Evolutionary conservation across 805 yeast species (phyloP).

Genomic region (Kockiozyma suomiensis): DNA sequence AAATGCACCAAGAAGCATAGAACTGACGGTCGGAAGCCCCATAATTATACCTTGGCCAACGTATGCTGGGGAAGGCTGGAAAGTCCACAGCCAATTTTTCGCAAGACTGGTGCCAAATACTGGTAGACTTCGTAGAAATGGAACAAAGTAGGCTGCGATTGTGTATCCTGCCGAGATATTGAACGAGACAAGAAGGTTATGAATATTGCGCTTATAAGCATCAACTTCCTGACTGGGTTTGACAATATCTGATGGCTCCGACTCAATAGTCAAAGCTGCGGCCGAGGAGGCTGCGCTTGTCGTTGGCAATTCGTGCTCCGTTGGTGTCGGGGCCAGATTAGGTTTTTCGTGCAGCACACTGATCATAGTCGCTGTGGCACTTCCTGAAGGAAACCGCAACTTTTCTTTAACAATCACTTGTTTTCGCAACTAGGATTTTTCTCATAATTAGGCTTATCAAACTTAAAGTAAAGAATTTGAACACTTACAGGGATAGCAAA

Average conservation of each 20-base stretch:
- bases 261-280: background rate
- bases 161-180: constrained; percentile 72
- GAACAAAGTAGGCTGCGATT: constrained; percentile 68
- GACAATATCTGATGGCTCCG: constrained; percentile 13
- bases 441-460: background rate
- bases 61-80: constrained; percentile 97
- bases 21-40: constrained; percentile 90
- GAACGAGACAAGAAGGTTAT: constrained; percentile 64
- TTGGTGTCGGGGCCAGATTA: constrained; percentile 12
- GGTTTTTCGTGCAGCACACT: constrained; percentile 77
- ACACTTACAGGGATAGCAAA: constrained; percentile 73
- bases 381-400: constrained; percentile 90
- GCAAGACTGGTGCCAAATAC: constrained; percentile 72
- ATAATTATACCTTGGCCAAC: constrained; percentile 96
- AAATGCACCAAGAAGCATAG: constrained; percentile 87
- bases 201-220: constrained; percentile 54
- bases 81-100: constrained; percentile 70
- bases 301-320: constrained; percentile 25
- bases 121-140: constrained; percentile 68
- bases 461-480: background rate
- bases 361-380: constrained; percentile 92
- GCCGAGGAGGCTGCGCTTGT: background rate
- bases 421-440: constrained; percentile 58
- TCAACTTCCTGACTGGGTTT: constrained; percentile 23
- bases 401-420: constrained; percentile 88